These are phyloP conservation scores for Pulveroboletus sp. DNA, from an alignment of 768 basidiomycete species.

Conservation along the genomic window DNA sequence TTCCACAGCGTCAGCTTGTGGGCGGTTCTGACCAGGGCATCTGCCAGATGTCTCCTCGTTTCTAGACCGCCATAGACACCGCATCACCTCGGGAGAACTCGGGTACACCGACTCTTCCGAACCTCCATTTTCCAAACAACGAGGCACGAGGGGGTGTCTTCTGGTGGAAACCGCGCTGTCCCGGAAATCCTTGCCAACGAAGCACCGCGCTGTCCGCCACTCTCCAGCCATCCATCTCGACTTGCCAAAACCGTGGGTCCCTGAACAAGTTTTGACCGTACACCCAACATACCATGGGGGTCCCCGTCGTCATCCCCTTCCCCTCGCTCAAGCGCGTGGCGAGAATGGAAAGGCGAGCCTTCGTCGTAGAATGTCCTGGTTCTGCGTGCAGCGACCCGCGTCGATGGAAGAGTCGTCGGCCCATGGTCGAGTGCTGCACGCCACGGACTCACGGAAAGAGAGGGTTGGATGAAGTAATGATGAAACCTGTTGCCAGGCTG, in stretches of 20 bases:
- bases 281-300: slow-evolving; percentile 1
- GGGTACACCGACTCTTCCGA: slow-evolving; percentile 10
- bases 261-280: slow-evolving; percentile 1
- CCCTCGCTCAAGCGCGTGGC: background rate
- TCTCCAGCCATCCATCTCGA: slow-evolving; percentile 4
- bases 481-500: slow-evolving; percentile 24
- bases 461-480: slow-evolving; percentile 26
- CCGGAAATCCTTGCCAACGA: slow-evolving; percentile 16
- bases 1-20: too few relatives aligned
- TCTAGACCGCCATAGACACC: slow-evolving; percentile 1
- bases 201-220: slow-evolving; percentile 1
- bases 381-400: slow-evolving; percentile 1
- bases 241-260: slow-evolving; percentile 10
- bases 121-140: slow-evolving; percentile 5
- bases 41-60: background rate
- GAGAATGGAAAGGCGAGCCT: background rate
- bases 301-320: slow-evolving; percentile 19
- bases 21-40: too few relatives aligned
- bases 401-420: slow-evolving; percentile 15
- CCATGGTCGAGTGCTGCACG: slow-evolving; percentile 9
- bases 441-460: slow-evolving; percentile 29
- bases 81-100: slow-evolving; percentile 11
- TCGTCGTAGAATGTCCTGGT: background rate
- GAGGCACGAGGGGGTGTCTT: slow-evolving; percentile 19
- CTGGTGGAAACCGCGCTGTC: slow-evolving; percentile 10